Evolutionary conservation across 495 filamentous ascomycete species (phyloP).

Genomic region (Talaromyces ruber): DNA sequence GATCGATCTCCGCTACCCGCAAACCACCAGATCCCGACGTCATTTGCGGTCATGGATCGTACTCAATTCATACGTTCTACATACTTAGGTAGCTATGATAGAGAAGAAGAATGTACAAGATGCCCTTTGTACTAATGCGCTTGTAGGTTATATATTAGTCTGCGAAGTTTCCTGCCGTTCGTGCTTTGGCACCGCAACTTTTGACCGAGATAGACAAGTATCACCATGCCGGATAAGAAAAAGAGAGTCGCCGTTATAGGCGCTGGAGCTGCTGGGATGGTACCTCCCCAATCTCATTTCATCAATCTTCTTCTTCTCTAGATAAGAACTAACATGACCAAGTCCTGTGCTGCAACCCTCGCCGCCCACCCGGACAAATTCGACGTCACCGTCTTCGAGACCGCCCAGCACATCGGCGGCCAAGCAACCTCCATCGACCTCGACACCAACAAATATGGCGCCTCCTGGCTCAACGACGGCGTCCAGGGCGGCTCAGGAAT

Average conservation of each 20-base stretch:
- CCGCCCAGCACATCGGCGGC: conserved; percentile 59
- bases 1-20: neutral
- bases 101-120: neutral
- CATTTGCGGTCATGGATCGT: conserved; percentile 1
- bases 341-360: conserved; percentile 70
- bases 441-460: conserved; percentile 56
- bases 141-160: neutral
- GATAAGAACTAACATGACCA: conserved; percentile 6
- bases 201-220: neutral
- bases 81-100: too few relatives aligned
- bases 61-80: too few relatives aligned
- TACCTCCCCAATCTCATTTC: conserved; percentile 10
- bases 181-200: neutral
- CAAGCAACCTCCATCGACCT: conserved; percentile 73
- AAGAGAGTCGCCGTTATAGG: conserved; percentile 54
- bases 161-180: neutral
- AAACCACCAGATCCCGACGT: neutral
- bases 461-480: conserved; percentile 75
- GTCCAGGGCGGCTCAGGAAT: conserved; percentile 74
- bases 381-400: conserved; percentile 66
- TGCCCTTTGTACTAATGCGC: neutral
- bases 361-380: conserved; percentile 67
- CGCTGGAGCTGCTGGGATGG: conserved; percentile 58
- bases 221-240: conserved; percentile 7
- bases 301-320: neutral